phyloP scores from a whole-genome alignment of 176 grass and related monocot genomes.

The Bromus sterilis region DNA sequence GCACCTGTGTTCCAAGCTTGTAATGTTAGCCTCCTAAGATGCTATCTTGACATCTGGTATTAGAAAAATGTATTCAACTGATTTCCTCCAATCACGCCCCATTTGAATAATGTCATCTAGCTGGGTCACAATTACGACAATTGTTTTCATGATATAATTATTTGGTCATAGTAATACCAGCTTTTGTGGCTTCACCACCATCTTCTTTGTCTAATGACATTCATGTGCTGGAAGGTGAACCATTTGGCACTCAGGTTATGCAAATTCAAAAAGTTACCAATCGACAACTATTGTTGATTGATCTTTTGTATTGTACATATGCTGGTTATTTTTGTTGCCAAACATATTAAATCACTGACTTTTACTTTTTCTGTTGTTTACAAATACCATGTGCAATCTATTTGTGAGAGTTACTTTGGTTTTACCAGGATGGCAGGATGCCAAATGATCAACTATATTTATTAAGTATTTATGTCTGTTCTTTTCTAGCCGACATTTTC shows the following conservation, averaged over 20 bases:
- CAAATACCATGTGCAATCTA: background rate
- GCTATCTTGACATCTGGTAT: background rate
- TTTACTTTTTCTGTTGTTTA: background rate
- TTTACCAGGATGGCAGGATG: background rate
- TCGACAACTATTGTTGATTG: background rate
- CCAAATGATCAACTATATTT: background rate
- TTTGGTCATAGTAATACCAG: background rate
- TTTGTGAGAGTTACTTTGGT: background rate
- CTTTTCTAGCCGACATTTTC: constrained; percentile 52
- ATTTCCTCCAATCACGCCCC: background rate
- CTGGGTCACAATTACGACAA: background rate
- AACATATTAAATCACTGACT: background rate
- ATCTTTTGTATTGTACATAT: background rate
- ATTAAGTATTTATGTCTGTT: background rate
- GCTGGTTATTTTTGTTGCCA: background rate
- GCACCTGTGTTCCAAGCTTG: background rate
- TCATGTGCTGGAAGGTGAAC: background rate
- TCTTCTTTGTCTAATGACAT: background rate
- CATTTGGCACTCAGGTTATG: constrained; percentile 1
- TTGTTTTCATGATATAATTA: background rate
- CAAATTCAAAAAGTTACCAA: background rate
- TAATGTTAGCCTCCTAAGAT: background rate
- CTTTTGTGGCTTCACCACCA: background rate
- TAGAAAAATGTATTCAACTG: background rate
- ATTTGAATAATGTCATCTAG: background rate